Evolutionary conservation across 306 rosid genomes (phyloP).

Genomic region (Fagus sylvatica): DNA sequence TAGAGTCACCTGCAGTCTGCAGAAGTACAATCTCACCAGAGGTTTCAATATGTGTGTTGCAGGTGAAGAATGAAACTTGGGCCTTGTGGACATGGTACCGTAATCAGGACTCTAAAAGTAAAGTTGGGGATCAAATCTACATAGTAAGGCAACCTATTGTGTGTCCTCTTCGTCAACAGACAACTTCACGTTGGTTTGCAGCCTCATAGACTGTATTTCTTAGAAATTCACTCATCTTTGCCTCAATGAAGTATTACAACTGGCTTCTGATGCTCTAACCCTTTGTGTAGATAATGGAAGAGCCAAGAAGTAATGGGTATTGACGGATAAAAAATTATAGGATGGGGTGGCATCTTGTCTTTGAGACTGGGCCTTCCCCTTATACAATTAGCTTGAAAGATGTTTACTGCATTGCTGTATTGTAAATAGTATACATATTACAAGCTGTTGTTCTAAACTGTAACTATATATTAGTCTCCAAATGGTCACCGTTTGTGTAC

Average conservation of each 20-base stretch:
- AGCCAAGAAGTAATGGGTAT: not conserved
- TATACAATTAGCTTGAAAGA: not conserved
- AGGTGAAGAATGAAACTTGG: conserved; percentile 82
- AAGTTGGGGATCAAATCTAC: conserved; percentile 73
- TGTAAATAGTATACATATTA: not conserved
- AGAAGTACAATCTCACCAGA: not conserved
- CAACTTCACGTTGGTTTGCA: conserved; percentile 21
- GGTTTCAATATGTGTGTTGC: conserved; percentile 31
- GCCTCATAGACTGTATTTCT: conserved; percentile 20
- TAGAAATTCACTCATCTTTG: not conserved
- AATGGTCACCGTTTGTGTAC: not conserved
- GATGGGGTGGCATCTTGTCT: not conserved
- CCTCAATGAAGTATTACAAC: not conserved
- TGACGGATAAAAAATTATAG: not conserved
- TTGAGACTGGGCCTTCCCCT: not conserved
- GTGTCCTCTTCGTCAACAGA: conserved; percentile 38
- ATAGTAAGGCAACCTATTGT: conserved; percentile 70
- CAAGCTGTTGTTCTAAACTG: too few relatives aligned
- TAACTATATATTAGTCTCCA: too few relatives aligned
- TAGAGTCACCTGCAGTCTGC: not conserved
- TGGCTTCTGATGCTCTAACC: not conserved
- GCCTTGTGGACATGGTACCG: conserved; percentile 83
- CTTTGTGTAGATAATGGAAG: not conserved
- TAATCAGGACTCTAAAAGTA: conserved; percentile 60
- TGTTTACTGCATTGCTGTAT: not conserved